phyloP scores from a whole-genome alignment of 2,329 filamentous ascomycete species.

The Colletotrichum gigasporum region DNA sequence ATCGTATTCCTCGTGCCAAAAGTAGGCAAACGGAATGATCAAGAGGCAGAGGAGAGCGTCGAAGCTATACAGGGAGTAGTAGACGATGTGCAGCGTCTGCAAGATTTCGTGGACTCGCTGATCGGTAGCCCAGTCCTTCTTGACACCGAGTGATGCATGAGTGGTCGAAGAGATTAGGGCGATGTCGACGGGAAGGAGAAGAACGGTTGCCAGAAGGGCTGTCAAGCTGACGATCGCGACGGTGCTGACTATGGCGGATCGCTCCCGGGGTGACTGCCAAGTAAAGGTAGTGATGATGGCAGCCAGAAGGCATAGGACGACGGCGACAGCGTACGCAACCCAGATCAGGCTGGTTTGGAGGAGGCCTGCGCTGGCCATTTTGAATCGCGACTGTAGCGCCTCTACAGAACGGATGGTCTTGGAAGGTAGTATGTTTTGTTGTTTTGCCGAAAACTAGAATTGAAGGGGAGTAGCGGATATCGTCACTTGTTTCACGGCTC shows the following conservation, averaged over 20 bases:
- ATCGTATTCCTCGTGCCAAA: slow-evolving; percentile 98
- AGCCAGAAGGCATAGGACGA: slow-evolving; percentile 79
- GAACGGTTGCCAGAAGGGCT: slow-evolving; percentile 87
- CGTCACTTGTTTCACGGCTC: slow-evolving; percentile 20
- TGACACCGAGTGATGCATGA: slow-evolving; percentile 76
- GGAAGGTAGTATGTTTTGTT: neutral
- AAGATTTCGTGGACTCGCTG: slow-evolving; percentile 81
- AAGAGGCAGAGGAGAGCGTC: slow-evolving; percentile 90
- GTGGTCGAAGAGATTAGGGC: slow-evolving; percentile 92
- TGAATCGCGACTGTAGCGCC: neutral
- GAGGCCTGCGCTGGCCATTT: slow-evolving; percentile 62
- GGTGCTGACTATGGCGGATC: slow-evolving; percentile 81
- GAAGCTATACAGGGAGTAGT: slow-evolving; percentile 91
- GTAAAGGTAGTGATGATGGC: slow-evolving; percentile 88
- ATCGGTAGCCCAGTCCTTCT: slow-evolving; percentile 95
- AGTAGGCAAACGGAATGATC: slow-evolving; percentile 95
- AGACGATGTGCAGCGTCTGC: slow-evolving; percentile 84
- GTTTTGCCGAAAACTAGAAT: slow-evolving; percentile 1
- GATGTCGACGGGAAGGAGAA: slow-evolving; percentile 94
- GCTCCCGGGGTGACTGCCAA: slow-evolving; percentile 89
- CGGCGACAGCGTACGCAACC: slow-evolving; percentile 88
- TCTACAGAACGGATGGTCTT: neutral
- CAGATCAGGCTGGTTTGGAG: slow-evolving; percentile 93
- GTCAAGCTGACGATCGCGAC: slow-evolving; percentile 90
- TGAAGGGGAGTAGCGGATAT: slow-evolving; percentile 1